Base-by-base conservation (phyloP, 2,329 filamentous ascomycete species). In the Aplosporella prunicola region DNA sequence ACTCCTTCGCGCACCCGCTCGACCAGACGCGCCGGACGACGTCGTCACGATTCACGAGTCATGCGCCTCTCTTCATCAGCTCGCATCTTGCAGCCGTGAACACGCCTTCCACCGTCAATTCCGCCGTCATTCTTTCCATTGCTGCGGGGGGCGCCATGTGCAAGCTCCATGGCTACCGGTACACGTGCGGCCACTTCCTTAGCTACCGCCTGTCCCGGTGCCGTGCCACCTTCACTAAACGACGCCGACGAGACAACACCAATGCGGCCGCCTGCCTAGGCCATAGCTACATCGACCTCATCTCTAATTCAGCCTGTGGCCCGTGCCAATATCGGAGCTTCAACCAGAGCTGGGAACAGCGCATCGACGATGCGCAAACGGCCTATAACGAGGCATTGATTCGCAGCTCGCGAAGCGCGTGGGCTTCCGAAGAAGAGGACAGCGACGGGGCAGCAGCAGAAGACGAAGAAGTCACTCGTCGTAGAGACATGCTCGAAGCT, bases 171-270 rank as follows among this genome's bases (percentile, higher is more conserved):
- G 46, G 43, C 8, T 52, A 57, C 29, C 40, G 28, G 5, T 62
- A 58, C 37, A 38, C 41, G 7, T 64, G 61, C 45, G 42, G 46
- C 0, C 60, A 63, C 43, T 41, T 41, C 7, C 27, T 51, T 36
- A 36, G 39, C 14, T 44, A 55, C 20, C 47, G 49, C 13, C 47
- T 50, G 8, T 61, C 57, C 3, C 47, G 45, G 14, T 64, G 62
- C 42, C 35, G 45, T 9, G 60, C 56, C 9, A 57, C 48, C 2
- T 56, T 51, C 23, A 50, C 49, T 20, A 54, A 51, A 25, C n/a
- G 14, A 6, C 35, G 28, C 15, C 16, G 28, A 7, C 20, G 27
- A 9, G 9, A 15, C 10, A 3, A 8, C n/a, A 46, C 37, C 0
- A 33, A 22, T 7, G 43, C 39, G 35, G 46, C 51, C 7, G 50